phyloP scores from a whole-genome alignment of 495 filamentous ascomycete genomes.

The Aspergillus bridgeri region DNA sequence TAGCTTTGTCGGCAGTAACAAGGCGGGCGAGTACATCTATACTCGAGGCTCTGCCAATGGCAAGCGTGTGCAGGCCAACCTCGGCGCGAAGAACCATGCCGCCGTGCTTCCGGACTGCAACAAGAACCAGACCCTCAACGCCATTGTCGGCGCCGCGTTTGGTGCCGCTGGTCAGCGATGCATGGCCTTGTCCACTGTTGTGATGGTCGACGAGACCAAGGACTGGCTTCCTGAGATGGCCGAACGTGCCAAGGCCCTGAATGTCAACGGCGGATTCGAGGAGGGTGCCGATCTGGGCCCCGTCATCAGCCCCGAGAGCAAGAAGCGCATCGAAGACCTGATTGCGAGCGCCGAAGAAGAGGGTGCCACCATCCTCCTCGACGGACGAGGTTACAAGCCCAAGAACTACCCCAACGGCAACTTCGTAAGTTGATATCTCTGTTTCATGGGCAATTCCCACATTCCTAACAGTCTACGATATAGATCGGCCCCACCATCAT shows the following conservation, averaged over 20 bases:
- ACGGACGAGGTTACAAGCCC: constrained; percentile 77
- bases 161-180: constrained; percentile 96
- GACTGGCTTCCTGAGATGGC: constrained; percentile 90
- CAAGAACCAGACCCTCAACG: constrained; percentile 74
- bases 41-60: constrained; percentile 86
- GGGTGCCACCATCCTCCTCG: constrained; percentile 91
- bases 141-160: constrained; percentile 91
- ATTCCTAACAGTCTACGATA: background rate
- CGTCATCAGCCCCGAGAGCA: constrained; percentile 90
- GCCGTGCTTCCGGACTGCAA: constrained; percentile 94
- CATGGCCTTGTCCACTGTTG: constrained; percentile 92
- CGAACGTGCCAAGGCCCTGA: constrained; percentile 84
- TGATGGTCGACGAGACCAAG: constrained; percentile 92
- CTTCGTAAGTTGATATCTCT: constrained; percentile 1
- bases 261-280: constrained; percentile 93
- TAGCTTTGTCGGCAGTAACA: constrained; percentile 94
- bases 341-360: constrained; percentile 89
- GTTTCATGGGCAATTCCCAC: too few species aligned
- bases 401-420: constrained; percentile 13
- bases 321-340: constrained; percentile 81
- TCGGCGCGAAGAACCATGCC: constrained; percentile 98
- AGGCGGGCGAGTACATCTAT: constrained; percentile 97
- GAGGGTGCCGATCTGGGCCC: constrained; percentile 92
- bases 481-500: constrained; percentile 89
- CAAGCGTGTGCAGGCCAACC: constrained; percentile 91